Evolutionary conservation across 495 filamentous ascomycete genomes (phyloP).

Genomic region (Podospora bellae-mahoneyi): DNA sequence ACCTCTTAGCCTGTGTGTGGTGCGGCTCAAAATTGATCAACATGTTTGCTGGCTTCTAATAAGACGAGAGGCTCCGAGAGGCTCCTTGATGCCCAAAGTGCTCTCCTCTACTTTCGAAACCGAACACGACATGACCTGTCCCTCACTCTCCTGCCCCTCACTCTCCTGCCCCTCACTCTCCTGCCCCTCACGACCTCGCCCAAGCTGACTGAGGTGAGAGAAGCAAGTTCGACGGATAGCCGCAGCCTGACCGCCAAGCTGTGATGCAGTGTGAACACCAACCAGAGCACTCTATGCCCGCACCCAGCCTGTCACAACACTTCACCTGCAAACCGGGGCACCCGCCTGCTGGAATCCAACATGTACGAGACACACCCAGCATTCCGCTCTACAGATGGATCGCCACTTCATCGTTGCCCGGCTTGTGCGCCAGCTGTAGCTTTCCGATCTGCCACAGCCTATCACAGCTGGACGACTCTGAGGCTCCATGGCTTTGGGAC

Average conservation of each 20-base stretch:
- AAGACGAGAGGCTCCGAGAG: not conserved
- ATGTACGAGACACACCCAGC: slow-evolving; percentile 12
- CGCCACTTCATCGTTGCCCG: slow-evolving; percentile 28
- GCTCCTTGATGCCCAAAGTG: not conserved
- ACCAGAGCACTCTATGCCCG: slow-evolving; percentile 7
- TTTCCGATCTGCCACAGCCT: slow-evolving; percentile 20
- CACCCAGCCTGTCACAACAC: slow-evolving; percentile 16
- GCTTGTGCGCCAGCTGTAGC: slow-evolving; percentile 22
- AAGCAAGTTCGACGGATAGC: slow-evolving; percentile 9
- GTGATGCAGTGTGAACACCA: slow-evolving; percentile 11
- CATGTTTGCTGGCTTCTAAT: not conserved
- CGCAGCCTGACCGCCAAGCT: slow-evolving; percentile 22
- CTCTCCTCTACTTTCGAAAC: not conserved
- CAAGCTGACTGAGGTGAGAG: slow-evolving; percentile 1
- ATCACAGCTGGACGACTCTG: slow-evolving; percentile 15
- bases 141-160: too few species aligned
- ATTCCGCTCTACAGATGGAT: slow-evolving; percentile 10
- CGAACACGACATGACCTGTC: not conserved
- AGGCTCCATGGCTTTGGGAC: slow-evolving; percentile 25
- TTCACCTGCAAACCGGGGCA: slow-evolving; percentile 18
- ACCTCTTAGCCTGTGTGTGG: not conserved
- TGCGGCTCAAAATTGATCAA: too few species aligned
- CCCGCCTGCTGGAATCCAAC: slow-evolving; percentile 14
- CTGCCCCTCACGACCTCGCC: not conserved
- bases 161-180: not conserved